Conservation (phyloP, 495 filamentous ascomycete genomes). For the Daldinia caldariorum region DNA sequence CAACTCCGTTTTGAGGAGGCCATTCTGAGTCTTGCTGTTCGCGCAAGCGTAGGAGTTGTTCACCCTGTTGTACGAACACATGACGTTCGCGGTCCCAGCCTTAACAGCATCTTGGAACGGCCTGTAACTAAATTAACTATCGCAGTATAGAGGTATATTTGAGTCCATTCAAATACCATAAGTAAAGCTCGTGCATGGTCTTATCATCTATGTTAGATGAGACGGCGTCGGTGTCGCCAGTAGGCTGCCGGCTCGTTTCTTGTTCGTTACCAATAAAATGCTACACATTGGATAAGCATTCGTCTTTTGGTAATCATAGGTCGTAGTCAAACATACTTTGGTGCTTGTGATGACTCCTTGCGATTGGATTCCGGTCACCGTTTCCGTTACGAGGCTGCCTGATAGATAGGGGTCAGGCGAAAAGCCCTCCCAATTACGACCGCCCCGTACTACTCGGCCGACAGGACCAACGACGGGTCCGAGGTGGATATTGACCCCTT, state of each 20-base stretch:
- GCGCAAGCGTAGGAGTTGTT: constrained; percentile 72
- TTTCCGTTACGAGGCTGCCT: constrained; percentile 56
- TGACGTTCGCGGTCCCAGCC: constrained; percentile 67
- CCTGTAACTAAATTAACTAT: constrained; percentile 39
- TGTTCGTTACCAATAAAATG: constrained; percentile 74
- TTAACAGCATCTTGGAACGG: constrained; percentile 71
- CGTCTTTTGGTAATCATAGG: constrained; percentile 45
- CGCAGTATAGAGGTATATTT: background rate
- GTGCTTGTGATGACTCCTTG: constrained; percentile 62
- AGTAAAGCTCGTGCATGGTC: constrained; percentile 74
- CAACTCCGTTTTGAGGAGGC: constrained; percentile 70
- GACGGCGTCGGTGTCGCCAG: constrained; percentile 56
- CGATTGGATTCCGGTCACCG: constrained; percentile 60
- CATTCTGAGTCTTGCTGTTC: constrained; percentile 68
- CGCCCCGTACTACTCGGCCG: constrained; percentile 59
- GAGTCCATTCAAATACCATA: constrained; percentile 66
- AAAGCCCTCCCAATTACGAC: constrained; percentile 67
- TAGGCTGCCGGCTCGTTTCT: constrained; percentile 66
- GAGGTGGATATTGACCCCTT: constrained; percentile 74
- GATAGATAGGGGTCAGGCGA: constrained; percentile 58
- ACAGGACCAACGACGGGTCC: constrained; percentile 70
- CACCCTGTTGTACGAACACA: constrained; percentile 76
- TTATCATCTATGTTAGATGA: constrained; percentile 71
- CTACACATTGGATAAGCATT: constrained; percentile 32
- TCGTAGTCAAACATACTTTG: constrained; percentile 54